Conservation (phyloP, 2,329 filamentous ascomycete genomes). For the Ceratocystis albifundus region DNA sequence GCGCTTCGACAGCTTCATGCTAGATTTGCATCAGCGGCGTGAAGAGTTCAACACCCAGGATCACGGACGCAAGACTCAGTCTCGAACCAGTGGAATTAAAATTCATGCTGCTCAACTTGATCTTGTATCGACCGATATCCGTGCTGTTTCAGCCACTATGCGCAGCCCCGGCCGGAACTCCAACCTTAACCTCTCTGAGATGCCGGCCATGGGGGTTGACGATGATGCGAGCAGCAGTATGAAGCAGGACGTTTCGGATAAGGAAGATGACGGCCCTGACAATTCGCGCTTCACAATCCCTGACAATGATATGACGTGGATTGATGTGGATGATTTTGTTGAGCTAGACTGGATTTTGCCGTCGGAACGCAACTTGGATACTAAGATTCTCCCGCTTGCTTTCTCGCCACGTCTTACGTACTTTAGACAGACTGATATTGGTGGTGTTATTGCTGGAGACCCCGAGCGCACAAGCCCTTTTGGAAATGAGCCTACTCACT, state of each 20-base stretch:
- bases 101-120: slow-evolving; percentile 93
- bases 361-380: slow-evolving; percentile 79
- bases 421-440: slow-evolving; percentile 91
- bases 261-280: slow-evolving; percentile 50
- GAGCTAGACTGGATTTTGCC: slow-evolving; percentile 94
- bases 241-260: slow-evolving; percentile 25
- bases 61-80: slow-evolving; percentile 62
- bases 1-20: slow-evolving; percentile 90
- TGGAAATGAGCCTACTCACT: slow-evolving; percentile 83
- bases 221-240: slow-evolving; percentile 17
- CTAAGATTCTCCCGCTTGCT: slow-evolving; percentile 83
- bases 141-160: slow-evolving; percentile 85
- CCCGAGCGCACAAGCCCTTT: slow-evolving; percentile 76
- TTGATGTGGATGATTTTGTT: slow-evolving; percentile 99
- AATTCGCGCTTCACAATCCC: slow-evolving; percentile 89
- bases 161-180: slow-evolving; percentile 38
- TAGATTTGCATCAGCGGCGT: slow-evolving; percentile 86
- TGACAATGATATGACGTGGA: slow-evolving; percentile 90
- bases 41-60: slow-evolving; percentile 82
- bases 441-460: slow-evolving; percentile 66
- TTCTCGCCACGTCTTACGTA: slow-evolving; percentile 95
- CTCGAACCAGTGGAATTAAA: slow-evolving; percentile 81
- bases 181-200: neutral
- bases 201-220: slow-evolving; percentile 6
- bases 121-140: slow-evolving; percentile 78